Evolutionary conservation across 495 filamentous ascomycete species (phyloP), one percentile per base, ranked within the genome.

Genomic region (Ascodesmis nigricans): DNA sequence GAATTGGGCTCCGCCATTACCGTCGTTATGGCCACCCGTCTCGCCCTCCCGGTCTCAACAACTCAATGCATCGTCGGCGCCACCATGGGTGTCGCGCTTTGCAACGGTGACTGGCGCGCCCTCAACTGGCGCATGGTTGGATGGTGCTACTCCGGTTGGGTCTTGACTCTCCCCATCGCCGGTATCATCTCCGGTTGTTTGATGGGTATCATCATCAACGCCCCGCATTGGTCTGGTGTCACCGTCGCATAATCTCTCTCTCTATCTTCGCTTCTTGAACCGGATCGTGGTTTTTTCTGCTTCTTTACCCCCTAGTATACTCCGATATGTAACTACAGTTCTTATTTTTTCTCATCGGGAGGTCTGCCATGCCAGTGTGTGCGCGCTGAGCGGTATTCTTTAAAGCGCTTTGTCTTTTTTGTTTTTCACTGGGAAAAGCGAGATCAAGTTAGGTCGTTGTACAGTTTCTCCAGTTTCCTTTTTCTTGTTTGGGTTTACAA

Each of bases 1-100:
- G 74, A 78, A 50, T 58, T 79, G 4, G 74, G 74, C 10, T 64
- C 69, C 0, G 73, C 70, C 26, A 62, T 75, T 42, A 75, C 73
- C 7, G 65, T 79, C 30, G 58, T 78, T 26, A 44, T 78, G n/a
- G 69, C 70, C 21, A 71, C 66, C 9, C 56, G 66, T 13, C 57
- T 75, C 16, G 29, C 53, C 14, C 60, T 70, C 11, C 66, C 67
- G 0, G 58, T 71, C 16, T 69, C 64, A 1, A 71, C 66, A 8
- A 69, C 67, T 4, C 65, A 69, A 50, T 71, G 67, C 47, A 66
- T 73, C 40, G 64, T 64, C 1, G 69, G 69, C 19, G 64, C 68
- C 8, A 65, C 63, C 4, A 63, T 73, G 38, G 69, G 69, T 29
- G 69, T 74, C 21, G 69, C 65, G 31, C 63, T 73, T 32, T 69